Percentiles rank a stretch among this genome's conserved stretches.
These are phyloP conservation scores for Medicago arabica DNA, from an alignment of 306 rosid genomes.

Conservation along the genomic window DNA sequence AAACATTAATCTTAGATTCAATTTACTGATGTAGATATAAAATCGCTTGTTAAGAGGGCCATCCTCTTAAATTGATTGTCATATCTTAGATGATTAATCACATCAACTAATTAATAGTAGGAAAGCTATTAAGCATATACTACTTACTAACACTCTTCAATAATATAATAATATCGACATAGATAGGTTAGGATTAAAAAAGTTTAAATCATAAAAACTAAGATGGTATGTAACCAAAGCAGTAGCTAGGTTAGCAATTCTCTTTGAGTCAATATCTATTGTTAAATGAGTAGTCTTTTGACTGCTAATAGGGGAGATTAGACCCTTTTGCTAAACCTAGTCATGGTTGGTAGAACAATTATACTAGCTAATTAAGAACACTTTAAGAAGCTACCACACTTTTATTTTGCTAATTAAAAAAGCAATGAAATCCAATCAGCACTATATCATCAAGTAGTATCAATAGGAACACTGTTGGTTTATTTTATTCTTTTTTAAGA, in stretches of 20 bases:
- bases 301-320: background rate
- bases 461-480: constrained; percentile 52
- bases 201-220: background rate
- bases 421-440: constrained; percentile 9
- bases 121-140: too few species aligned
- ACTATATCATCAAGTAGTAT: constrained; percentile 45
- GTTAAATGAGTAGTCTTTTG: constrained; percentile 8
- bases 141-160: too few species aligned
- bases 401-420: background rate
- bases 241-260: background rate
- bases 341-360: background rate
- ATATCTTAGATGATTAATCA: too few species aligned
- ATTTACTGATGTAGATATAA: too few species aligned
- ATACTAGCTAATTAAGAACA: background rate
- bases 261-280: background rate
- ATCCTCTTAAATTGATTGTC: too few species aligned
- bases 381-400: constrained; percentile 23
- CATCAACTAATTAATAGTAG: too few species aligned
- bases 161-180: background rate
- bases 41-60: too few species aligned
- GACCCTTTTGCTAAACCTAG: constrained; percentile 17
- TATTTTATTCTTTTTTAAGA: constrained; percentile 29
- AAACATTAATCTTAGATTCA: too few species aligned
- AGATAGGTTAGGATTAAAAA: background rate
- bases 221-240: background rate